phyloP scores from a whole-genome alignment of 2,329 filamentous ascomycete species.

The Ceratocystis papillata region DNA sequence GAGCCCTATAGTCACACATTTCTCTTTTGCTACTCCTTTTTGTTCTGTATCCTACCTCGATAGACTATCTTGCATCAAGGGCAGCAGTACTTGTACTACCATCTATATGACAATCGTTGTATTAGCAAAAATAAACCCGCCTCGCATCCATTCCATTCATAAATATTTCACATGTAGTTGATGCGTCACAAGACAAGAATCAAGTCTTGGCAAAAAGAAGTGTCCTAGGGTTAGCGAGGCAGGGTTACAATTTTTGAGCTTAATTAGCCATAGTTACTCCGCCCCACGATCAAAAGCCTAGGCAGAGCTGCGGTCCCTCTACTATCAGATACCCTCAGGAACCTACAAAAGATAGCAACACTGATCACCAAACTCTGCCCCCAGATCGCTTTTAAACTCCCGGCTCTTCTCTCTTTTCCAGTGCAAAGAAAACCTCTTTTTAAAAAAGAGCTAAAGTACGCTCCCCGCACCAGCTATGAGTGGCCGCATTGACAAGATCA shows the following conservation, averaged over 20 bases:
- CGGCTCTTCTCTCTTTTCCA: neutral
- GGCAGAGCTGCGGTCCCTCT: neutral
- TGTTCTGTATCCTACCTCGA: neutral
- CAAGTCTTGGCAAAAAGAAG: neutral
- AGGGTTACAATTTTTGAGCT: neutral
- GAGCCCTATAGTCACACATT: neutral
- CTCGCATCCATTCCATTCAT: too few relatives aligned
- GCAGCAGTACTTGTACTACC: slow-evolving; percentile 4
- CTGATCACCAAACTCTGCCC: neutral
- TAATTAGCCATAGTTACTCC: slow-evolving; percentile 18
- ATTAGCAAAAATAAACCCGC: neutral
- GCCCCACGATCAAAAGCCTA: slow-evolving; percentile 17
- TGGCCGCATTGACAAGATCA: slow-evolving; percentile 47
- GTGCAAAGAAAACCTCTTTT: neutral
- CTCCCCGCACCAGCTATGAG: slow-evolving; percentile 22
- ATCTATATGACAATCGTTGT: slow-evolving; percentile 2
- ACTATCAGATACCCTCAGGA: neutral
- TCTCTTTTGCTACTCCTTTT: neutral
- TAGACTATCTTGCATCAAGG: neutral
- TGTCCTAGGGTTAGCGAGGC: slow-evolving; percentile 1
- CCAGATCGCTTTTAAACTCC: neutral
- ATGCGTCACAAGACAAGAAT: neutral
- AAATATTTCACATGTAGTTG: too few relatives aligned
- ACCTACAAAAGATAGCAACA: neutral
- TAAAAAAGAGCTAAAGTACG: neutral